Conservation (phyloP, 331 rosid genomes). For the Spiraea crenata region DNA sequence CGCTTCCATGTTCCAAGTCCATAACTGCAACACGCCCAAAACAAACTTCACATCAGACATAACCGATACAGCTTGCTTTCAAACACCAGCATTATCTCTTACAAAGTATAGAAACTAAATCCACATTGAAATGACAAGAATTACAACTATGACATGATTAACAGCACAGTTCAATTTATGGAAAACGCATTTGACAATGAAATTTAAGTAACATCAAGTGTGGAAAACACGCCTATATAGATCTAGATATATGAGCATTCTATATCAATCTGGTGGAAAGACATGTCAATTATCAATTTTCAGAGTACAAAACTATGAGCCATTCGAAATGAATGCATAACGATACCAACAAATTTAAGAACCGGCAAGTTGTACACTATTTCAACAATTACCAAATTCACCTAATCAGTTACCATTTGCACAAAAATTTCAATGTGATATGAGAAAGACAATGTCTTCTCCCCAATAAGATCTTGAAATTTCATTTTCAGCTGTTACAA, state of each 20-base stretch:
- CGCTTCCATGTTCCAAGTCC: slow-evolving; percentile 23
- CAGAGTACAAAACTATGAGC: not conserved
- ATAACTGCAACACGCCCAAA: slow-evolving; percentile 21
- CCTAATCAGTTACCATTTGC: not conserved
- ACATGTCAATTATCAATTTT: not conserved
- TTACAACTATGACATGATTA: not conserved
- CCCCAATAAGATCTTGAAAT: not conserved
- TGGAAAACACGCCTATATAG: not conserved
- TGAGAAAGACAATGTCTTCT: not conserved
- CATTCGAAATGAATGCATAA: not conserved
- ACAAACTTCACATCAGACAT: not conserved
- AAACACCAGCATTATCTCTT: not conserved
- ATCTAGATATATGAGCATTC: not conserved
- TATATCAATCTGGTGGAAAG: not conserved
- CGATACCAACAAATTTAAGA: not conserved
- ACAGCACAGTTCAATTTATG: slow-evolving; percentile 6
- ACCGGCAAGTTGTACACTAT: not conserved
- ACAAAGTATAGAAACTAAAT: slow-evolving; percentile 13
- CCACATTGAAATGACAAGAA: not conserved
- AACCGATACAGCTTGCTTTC: not conserved
- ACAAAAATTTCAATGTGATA: not conserved
- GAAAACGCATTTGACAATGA: not conserved
- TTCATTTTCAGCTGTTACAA: not conserved
- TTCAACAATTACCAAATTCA: not conserved
- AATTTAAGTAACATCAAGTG: not conserved